phyloP scores from a whole-genome alignment of 768 basidiomycete genomes.

The Pulveroboletus sp. region DNA sequence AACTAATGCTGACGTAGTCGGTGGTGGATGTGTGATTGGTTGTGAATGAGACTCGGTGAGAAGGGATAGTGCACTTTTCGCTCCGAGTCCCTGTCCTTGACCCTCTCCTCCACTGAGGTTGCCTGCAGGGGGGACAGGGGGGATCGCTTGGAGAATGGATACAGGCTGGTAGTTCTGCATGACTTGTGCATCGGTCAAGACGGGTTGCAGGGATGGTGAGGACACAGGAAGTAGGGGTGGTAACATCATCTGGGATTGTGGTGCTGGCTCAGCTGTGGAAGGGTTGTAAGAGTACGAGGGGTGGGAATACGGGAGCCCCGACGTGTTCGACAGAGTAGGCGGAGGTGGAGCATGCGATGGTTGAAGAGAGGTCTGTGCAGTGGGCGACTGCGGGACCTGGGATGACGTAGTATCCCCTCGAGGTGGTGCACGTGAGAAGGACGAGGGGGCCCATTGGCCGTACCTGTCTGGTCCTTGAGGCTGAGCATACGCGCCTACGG shows the following conservation, averaged over 20 bases:
- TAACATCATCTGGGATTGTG: conserved; percentile 11
- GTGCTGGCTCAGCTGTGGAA: conserved; percentile 10
- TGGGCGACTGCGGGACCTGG: conserved; percentile 26
- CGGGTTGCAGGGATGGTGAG: conserved; percentile 10
- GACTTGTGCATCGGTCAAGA: conserved; percentile 7
- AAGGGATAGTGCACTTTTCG: conserved; percentile 1
- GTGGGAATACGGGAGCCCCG: conserved; percentile 14
- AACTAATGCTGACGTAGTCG: conserved; percentile 11
- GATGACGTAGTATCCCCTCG: conserved; percentile 14
- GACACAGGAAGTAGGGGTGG: conserved; percentile 4
- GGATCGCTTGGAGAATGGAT: conserved; percentile 15
- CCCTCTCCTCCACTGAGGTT: conserved; percentile 5
- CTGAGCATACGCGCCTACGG: conserved; percentile 32
- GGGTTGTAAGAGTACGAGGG: conserved; percentile 10
- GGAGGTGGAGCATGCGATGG: conserved; percentile 25
- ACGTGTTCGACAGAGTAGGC: conserved; percentile 14
- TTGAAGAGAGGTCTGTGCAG: conserved; percentile 26
- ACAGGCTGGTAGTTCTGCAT: conserved; percentile 18
- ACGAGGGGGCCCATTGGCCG: conserved; percentile 29
- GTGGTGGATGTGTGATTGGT: conserved; percentile 15
- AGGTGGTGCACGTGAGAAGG: conserved; percentile 17
- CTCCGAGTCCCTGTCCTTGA: conserved; percentile 14
- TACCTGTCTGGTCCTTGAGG: conserved; percentile 25
- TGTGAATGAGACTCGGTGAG: conserved; percentile 13
- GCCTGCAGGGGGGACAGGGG: conserved; percentile 4